Percentiles rank a stretch among this genome's conserved stretches.
These are phyloP conservation scores for Glycyrrhiza uralensis DNA, from an alignment of 306 rosid genomes.

Conservation along the genomic window DNA sequence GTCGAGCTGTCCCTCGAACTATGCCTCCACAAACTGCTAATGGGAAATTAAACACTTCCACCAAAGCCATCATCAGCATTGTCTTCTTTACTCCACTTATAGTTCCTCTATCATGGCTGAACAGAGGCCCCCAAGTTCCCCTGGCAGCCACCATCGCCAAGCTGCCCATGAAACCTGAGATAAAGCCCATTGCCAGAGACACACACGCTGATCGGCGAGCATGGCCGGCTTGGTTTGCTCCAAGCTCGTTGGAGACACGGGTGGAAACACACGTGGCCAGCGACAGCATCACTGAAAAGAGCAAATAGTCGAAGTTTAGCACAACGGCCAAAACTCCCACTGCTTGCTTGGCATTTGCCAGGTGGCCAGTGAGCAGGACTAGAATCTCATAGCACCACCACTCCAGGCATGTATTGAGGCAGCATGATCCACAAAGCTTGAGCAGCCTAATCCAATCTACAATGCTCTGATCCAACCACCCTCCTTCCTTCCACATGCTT, in stretches of 20 bases:
- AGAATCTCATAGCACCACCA: conserved; percentile 98
- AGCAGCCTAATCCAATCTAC: conserved; percentile 60
- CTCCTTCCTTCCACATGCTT: conserved; percentile 56
- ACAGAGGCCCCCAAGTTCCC: conserved; percentile 76
- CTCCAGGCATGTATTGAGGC: conserved; percentile 83
- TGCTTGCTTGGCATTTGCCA: conserved; percentile 53
- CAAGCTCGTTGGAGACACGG: conserved; percentile 78
- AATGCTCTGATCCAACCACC: conserved; percentile 67
- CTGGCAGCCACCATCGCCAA: conserved; percentile 60
- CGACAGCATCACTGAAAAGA: conserved; percentile 71
- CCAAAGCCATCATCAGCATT: conserved; percentile 69
- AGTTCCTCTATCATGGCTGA: conserved; percentile 51
- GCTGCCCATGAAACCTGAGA: conserved; percentile 55
- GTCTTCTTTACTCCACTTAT: conserved; percentile 65
- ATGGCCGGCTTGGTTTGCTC: conserved; percentile 46
- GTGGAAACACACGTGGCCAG: conserved; percentile 74
- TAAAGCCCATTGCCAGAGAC: conserved; percentile 42
- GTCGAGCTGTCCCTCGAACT: conserved; percentile 72
- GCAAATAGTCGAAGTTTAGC: conserved; percentile 70
- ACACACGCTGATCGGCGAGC: conserved; percentile 57
- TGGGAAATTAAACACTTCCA: conserved; percentile 78
- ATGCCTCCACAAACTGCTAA: conserved; percentile 79
- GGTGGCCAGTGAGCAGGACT: conserved; percentile 71
- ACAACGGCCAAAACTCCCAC: conserved; percentile 62
- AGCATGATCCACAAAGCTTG: conserved; percentile 78